phyloP scores from a whole-genome alignment of 2,329 filamentous ascomycete species.

The Ceratocystis harringtonii region DNA sequence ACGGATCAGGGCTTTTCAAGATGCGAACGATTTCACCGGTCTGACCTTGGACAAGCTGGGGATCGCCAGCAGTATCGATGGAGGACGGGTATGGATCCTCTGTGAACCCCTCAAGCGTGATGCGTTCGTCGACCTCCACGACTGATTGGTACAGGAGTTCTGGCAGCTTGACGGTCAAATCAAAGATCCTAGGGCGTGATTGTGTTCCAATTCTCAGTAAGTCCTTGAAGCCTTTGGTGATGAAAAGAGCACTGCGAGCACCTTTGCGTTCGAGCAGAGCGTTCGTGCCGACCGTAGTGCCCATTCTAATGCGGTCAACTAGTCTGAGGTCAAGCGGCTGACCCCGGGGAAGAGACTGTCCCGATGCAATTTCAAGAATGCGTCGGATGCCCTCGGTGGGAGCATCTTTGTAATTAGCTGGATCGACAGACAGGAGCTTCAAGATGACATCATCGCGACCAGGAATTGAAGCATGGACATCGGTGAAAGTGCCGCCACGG shows the following conservation, averaged over 20 bases:
- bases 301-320: conserved; percentile 90
- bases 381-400: conserved; percentile 82
- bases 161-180: conserved; percentile 72
- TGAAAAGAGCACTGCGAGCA: conserved; percentile 72
- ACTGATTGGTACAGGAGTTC: conserved; percentile 76
- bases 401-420: conserved; percentile 78
- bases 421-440: conserved; percentile 81
- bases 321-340: conserved; percentile 63
- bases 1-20: conserved; percentile 42
- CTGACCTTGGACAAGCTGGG: conserved; percentile 50
- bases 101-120: conserved; percentile 82
- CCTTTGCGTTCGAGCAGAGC: conserved; percentile 81
- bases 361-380: conserved; percentile 63
- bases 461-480: conserved; percentile 73
- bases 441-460: conserved; percentile 60
- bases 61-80: conserved; percentile 51
- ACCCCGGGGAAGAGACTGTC: conserved; percentile 62
- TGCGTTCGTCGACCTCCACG: conserved; percentile 79
- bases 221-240: conserved; percentile 77
- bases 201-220: conserved; percentile 85
- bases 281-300: conserved; percentile 88
- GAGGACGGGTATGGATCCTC: conserved; percentile 58
- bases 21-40: conserved; percentile 56
- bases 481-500: conserved; percentile 81
- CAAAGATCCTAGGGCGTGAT: conserved; percentile 77